These are phyloP conservation scores for Paxillus rubicundulus DNA, from an alignment of 768 basidiomycete species.

Conservation along the genomic window DNA sequence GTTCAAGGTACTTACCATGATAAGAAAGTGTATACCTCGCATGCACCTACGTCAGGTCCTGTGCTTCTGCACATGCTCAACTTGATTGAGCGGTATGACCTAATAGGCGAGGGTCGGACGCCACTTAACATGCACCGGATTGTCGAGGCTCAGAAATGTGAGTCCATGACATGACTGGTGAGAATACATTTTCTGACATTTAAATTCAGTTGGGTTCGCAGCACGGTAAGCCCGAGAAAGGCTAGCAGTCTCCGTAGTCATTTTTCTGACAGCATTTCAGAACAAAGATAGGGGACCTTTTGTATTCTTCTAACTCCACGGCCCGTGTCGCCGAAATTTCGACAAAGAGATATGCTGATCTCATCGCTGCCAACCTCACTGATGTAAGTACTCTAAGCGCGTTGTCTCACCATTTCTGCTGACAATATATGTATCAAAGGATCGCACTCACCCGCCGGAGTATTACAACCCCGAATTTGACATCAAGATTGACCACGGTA, in stretches of 20 bases:
- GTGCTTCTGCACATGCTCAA: constrained; percentile 94
- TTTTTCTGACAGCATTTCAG: constrained; percentile 38
- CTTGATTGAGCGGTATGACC: constrained; percentile 71
- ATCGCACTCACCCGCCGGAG: constrained; percentile 71
- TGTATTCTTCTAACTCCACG: constrained; percentile 53
- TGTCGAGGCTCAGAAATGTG: constrained; percentile 83
- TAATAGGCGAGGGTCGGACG: constrained; percentile 49
- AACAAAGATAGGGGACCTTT: constrained; percentile 80
- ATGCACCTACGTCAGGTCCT: constrained; percentile 85
- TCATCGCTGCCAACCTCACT: constrained; percentile 67
- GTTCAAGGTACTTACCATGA: constrained; percentile 75
- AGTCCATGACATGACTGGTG: constrained; percentile 26
- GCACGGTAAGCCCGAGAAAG: constrained; percentile 42
- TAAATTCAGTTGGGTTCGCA: constrained; percentile 56
- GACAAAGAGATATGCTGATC: constrained; percentile 64
- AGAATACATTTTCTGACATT: constrained; percentile 6
- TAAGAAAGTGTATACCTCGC: constrained; percentile 78
- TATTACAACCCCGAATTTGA: constrained; percentile 88
- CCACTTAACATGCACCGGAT: constrained; percentile 72
- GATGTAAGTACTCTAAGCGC: constrained; percentile 56
- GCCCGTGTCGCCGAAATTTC: constrained; percentile 60
- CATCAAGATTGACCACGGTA: constrained; percentile 80
- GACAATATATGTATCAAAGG: constrained; percentile 42
- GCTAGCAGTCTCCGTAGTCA: constrained; percentile 7
- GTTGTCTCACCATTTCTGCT: constrained; percentile 4